phyloP scores from a whole-genome alignment of 2,329 filamentous ascomycete species.

The Diplodia intermedia region DNA sequence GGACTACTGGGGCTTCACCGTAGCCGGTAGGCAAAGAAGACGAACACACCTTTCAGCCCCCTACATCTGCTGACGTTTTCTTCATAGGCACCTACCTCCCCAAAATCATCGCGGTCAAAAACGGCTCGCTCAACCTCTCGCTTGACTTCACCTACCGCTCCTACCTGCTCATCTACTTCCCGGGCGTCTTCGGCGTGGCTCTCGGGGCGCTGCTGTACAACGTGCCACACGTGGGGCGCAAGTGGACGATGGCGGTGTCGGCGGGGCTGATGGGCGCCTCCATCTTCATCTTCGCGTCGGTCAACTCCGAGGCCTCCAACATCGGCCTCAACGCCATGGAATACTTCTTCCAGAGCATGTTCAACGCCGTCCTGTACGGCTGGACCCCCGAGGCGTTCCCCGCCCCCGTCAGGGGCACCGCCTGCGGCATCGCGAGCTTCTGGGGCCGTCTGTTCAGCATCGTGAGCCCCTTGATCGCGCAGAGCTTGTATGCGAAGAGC shows the following conservation, averaged over 20 bases:
- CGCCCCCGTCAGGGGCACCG: conserved; percentile 58
- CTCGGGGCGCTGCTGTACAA: conserved; percentile 57
- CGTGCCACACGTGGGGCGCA: conserved; percentile 53
- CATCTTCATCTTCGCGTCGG: conserved; percentile 55
- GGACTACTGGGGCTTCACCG: conserved; percentile 59
- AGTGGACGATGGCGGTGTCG: conserved; percentile 55
- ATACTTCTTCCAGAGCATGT: conserved; percentile 61
- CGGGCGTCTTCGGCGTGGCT: conserved; percentile 60
- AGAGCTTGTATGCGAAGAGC: conserved; percentile 48
- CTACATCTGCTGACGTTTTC: too few species aligned
- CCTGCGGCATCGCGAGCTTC: conserved; percentile 64
- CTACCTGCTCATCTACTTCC: conserved; percentile 63
- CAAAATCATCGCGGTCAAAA: conserved; percentile 60
- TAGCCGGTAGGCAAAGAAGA: conserved; percentile 46
- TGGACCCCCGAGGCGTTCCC: conserved; percentile 62
- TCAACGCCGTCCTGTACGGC: conserved; percentile 60
- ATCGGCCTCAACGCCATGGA: conserved; percentile 60
- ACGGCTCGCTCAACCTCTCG: conserved; percentile 53
- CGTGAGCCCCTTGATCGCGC: conserved; percentile 63
- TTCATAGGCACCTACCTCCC: conserved; percentile 56
- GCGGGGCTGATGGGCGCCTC: conserved; percentile 53
- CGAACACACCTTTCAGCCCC: too few species aligned
- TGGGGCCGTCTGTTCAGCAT: conserved; percentile 66
- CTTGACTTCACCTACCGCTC: conserved; percentile 59
- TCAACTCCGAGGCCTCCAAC: conserved; percentile 56